Percentiles rank a stretch among this genome's conserved stretches.
phyloP scores from a whole-genome alignment of 345 rosid species.

The Rubroshorea leprosula region DNA sequence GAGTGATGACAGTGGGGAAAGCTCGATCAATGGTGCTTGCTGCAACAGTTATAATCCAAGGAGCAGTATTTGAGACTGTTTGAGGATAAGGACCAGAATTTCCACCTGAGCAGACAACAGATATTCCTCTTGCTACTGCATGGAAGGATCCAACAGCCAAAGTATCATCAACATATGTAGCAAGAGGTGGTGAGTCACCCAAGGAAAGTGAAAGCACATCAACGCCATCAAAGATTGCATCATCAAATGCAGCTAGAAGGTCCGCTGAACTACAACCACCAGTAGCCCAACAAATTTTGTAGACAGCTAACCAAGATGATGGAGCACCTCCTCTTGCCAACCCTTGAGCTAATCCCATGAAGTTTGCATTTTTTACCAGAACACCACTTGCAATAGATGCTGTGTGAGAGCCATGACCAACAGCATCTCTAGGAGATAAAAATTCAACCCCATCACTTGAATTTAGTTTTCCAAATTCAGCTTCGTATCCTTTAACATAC shows the following conservation, averaged over 20 bases:
- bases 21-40: conserved; percentile 65
- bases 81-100: conserved; percentile 46
- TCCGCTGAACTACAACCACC: conserved; percentile 38
- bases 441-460: conserved; percentile 28
- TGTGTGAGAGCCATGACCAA: conserved; percentile 68
- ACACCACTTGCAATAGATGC: conserved; percentile 50
- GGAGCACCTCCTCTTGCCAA: conserved; percentile 54
- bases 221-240: conserved; percentile 41
- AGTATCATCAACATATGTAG: conserved; percentile 31
- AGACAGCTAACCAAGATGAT: conserved; percentile 37
- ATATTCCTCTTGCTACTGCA: conserved; percentile 47
- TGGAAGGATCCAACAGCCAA: conserved; percentile 53
- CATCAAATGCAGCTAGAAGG: conserved; percentile 42
- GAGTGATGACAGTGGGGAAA: conserved; percentile 48
- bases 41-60: conserved; percentile 64
- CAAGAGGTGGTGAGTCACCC: conserved; percentile 27
- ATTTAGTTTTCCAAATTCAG: conserved; percentile 30
- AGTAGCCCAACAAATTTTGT: conserved; percentile 40
- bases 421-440: conserved; percentile 49
- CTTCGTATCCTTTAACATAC: conserved; percentile 43
- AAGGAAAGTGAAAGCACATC: conserved; percentile 36
- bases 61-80: conserved; percentile 43
- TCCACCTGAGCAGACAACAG: conserved; percentile 60
- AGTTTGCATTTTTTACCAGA: conserved; percentile 30
- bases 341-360: conserved; percentile 41